Conservation (phyloP, 2,329 filamentous ascomycete genomes). For the Aspergillus eucalypticola region DNA sequence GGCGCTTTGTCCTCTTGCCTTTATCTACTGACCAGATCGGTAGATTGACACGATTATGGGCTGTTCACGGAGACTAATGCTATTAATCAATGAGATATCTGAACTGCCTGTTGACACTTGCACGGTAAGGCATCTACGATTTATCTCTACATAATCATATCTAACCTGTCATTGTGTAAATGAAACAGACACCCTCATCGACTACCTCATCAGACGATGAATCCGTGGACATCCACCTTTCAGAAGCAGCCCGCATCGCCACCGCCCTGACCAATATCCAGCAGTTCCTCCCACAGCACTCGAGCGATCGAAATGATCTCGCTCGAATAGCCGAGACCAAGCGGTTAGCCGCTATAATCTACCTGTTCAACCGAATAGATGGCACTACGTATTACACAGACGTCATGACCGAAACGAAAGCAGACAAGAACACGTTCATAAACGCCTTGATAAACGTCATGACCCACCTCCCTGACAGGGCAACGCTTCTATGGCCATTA, state of each 20-base stretch:
- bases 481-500: slow-evolving; percentile 28
- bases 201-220: background rate
- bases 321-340: slow-evolving; percentile 31
- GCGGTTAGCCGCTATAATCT: slow-evolving; percentile 31
- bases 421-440: slow-evolving; percentile 17
- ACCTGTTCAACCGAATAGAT: slow-evolving; percentile 23
- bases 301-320: slow-evolving; percentile 20
- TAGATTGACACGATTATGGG: slow-evolving; percentile 36
- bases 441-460: slow-evolving; percentile 23
- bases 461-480: slow-evolving; percentile 21
- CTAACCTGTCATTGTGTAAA: background rate
- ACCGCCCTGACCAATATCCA: slow-evolving; percentile 9
- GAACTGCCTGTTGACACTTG: slow-evolving; percentile 7
- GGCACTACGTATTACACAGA: background rate
- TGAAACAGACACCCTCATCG: background rate
- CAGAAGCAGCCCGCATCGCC: slow-evolving; percentile 5
- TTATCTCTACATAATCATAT: no score
- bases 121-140: background rate
- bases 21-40: background rate
- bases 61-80: slow-evolving; percentile 34
- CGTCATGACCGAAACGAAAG: slow-evolving; percentile 6
- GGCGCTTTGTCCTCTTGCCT: background rate
- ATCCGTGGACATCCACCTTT: background rate
- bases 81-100: slow-evolving; percentile 27
- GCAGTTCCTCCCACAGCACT: slow-evolving; percentile 22